These are phyloP conservation scores for Citrus inodora DNA, from an alignment of 345 rosid species.

Conservation along the genomic window DNA sequence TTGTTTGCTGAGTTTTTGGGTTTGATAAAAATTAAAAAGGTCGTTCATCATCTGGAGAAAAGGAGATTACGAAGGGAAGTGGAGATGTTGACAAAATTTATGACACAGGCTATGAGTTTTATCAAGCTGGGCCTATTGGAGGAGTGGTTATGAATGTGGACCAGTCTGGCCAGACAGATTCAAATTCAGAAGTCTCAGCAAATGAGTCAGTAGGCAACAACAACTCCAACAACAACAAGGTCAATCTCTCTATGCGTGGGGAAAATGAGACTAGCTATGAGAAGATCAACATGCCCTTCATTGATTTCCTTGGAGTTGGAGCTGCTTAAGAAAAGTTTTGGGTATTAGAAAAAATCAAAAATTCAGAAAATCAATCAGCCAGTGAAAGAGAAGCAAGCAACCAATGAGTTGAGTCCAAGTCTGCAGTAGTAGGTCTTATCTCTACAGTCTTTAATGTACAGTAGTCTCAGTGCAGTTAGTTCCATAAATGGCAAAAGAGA, in stretches of 20 bases:
- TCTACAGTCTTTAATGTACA: constrained; percentile 22
- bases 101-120: constrained; percentile 9
- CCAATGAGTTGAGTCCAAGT: neutral
- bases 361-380: neutral
- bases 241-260: constrained; percentile 20
- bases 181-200: constrained; percentile 54
- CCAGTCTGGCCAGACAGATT: constrained; percentile 41
- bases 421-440: constrained; percentile 6
- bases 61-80: constrained; percentile 13
- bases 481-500: constrained; percentile 15
- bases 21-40: constrained; percentile 28
- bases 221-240: constrained; percentile 22
- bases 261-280: constrained; percentile 17
- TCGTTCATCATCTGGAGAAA: constrained; percentile 18
- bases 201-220: constrained; percentile 39
- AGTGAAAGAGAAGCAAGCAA: constrained; percentile 1
- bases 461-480: constrained; percentile 7
- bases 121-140: constrained; percentile 18
- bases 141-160: constrained; percentile 25
- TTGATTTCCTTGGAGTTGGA: constrained; percentile 76
- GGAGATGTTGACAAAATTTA: constrained; percentile 17
- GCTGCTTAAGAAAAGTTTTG: constrained; percentile 15
- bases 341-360: neutral
- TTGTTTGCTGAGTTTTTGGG: neutral
- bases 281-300: constrained; percentile 34